These are phyloP conservation scores for Mentha longifolia DNA, from an alignment of 257 asterid genomes.

Conservation along the genomic window DNA sequence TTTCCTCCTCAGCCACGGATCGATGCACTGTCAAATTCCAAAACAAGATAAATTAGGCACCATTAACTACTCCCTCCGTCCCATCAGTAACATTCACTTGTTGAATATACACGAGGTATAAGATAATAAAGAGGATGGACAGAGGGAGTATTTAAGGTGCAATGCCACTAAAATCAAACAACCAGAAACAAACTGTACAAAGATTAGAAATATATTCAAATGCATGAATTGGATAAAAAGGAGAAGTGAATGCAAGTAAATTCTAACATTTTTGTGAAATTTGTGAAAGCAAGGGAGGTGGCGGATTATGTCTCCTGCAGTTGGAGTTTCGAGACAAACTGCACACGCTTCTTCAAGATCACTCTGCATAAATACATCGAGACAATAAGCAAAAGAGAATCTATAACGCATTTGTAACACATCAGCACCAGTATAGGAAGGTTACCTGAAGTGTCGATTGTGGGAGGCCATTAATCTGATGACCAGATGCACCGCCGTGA, in stretches of 20 bases:
- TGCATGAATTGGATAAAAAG: background rate
- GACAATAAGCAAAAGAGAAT: conserved; percentile 17
- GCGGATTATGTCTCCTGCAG: conserved; percentile 72
- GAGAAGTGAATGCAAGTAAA: background rate
- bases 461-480: conserved; percentile 78
- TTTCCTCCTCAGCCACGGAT: conserved; percentile 91
- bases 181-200: background rate
- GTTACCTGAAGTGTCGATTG: conserved; percentile 84
- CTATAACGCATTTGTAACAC: background rate
- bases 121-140: too few relatives aligned
- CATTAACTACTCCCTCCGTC: too few relatives aligned
- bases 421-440: conserved; percentile 2
- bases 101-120: too few relatives aligned
- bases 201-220: too few relatives aligned
- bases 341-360: conserved; percentile 81
- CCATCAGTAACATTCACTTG: too few relatives aligned
- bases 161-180: background rate
- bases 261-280: conserved; percentile 87
- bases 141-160: background rate
- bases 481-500: conserved; percentile 71
- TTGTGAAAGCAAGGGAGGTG: conserved; percentile 98
- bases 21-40: conserved; percentile 66
- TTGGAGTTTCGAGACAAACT: conserved; percentile 85
- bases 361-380: conserved; percentile 51
- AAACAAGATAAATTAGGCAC: background rate